Evolutionary conservation across 805 yeast species (phyloP).

Genomic region (Debaryomyces castellii): DNA sequence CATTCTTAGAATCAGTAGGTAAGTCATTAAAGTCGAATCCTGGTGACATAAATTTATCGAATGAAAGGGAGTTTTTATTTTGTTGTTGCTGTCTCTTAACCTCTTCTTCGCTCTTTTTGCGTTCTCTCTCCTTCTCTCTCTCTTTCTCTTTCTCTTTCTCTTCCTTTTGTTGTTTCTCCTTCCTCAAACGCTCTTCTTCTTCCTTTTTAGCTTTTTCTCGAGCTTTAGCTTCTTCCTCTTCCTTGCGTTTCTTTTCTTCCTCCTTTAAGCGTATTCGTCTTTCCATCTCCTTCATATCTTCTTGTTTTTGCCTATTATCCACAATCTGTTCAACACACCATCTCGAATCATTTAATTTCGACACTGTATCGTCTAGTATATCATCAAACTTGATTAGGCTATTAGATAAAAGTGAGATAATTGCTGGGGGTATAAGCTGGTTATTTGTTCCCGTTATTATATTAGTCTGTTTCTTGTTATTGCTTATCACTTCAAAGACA

Average conservation of each 20-base stretch:
- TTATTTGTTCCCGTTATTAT: constrained; percentile 42
- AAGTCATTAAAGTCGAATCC: constrained; percentile 27
- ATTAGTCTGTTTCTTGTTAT: constrained; percentile 40
- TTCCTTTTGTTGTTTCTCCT: constrained; percentile 14
- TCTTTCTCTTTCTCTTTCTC: constrained; percentile 10
- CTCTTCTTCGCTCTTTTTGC: constrained; percentile 9
- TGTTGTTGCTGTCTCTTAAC: constrained; percentile 4
- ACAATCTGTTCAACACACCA: constrained; percentile 46
- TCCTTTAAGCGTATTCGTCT: constrained; percentile 20
- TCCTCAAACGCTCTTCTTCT: constrained; percentile 15
- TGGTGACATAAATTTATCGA: constrained; percentile 21
- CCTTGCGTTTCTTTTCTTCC: constrained; percentile 16
- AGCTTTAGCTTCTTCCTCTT: constrained; percentile 14
- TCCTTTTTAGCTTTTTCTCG: constrained; percentile 14
- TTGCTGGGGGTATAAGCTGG: constrained; percentile 37
- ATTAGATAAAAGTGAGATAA: constrained; percentile 32
- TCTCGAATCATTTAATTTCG: constrained; percentile 41
- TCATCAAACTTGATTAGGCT: constrained; percentile 40
- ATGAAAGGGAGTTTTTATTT: constrained; percentile 4
- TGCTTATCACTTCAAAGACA: constrained; percentile 41
- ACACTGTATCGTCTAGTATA: constrained; percentile 41
- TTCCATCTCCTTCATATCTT: constrained; percentile 37
- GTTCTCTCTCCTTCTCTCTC: constrained; percentile 9
- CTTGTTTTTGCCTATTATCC: constrained; percentile 41
- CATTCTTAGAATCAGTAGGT: constrained; percentile 9